Base-by-base conservation (phyloP, 176 grass and related monocot species). In the sorghum (Sorghum bicolor) region DNA sequence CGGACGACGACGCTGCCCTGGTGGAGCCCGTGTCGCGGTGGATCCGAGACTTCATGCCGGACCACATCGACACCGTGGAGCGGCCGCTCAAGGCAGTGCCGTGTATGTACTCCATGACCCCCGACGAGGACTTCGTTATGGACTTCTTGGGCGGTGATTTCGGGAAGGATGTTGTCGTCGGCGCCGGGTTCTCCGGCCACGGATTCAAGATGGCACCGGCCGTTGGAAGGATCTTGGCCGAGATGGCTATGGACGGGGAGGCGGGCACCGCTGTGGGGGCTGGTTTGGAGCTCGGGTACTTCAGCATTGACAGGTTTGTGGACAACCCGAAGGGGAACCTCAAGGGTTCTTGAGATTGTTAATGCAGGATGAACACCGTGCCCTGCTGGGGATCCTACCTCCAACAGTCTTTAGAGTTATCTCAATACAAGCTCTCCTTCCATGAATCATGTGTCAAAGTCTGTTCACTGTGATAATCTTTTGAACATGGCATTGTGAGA, bases 21-120 rank as follows among this genome's bases (percentile, higher is more conserved):
- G 86, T 85, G 60, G 89, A 75, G 6, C 82, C 94, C 19, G 88
- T 97, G 67, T 84, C 72, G 0, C 36, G 36, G 65, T 97, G 95
- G 95, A 91, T 97, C 81, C 67, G 77, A 28, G 29, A 66, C 74
- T 34, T 91, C 78, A 82, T 94, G 83, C 75, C 90, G 1, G 86
- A 15, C 1, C 41, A 72, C 29, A 74, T 97, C 15, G 90, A 94
- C 30, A 74, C 87, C 22, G 66, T 50, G 25, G 77, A 72, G 15
- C 86, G 91, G 31, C 90, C 95, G 19, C 84, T 93, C 10, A 82
- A 88, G 66, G 79, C 95, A 94, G 72, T 19, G 86, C 29, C 48
- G 48, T 93, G 95, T 67, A 94, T 97, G 95, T 97, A 97, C 82
- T 94, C 95, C 81, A 91, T 93, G 92, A 93, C 88, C 1, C 95